Percentiles rank a stretch among this genome's conserved stretches.
Conservation (phyloP, 306 rosid genomes). For the Sophora flavescens region DNA sequence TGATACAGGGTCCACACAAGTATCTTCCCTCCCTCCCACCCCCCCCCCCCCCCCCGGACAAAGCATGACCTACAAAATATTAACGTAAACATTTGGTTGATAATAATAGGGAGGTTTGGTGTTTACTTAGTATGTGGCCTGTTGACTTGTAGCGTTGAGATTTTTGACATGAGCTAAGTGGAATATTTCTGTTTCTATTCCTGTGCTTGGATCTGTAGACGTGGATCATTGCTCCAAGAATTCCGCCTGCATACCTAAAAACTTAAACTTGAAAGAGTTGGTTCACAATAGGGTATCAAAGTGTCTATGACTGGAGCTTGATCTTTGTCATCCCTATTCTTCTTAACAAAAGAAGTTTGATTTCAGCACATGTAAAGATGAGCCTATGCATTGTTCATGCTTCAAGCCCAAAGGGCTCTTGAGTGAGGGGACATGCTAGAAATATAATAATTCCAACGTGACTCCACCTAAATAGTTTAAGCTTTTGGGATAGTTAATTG, state of each 20-base stretch:
- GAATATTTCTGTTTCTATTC: neutral
- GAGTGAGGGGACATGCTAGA: neutral
- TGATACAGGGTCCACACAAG: conserved; percentile 93
- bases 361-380: too few relatives aligned
- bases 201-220: conserved; percentile 16
- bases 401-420: neutral
- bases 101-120: conserved; percentile 7
- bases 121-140: neutral
- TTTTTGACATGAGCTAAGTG: conserved; percentile 9
- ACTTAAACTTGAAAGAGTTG: neutral
- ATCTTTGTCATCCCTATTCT: too few relatives aligned
- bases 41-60: conserved; percentile 7
- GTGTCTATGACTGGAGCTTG: too few relatives aligned
- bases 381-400: neutral
- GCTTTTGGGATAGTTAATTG: neutral
- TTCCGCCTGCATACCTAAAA: neutral
- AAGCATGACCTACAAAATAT: conserved; percentile 20
- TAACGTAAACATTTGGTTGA: neutral
- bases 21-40: conserved; percentile 38
- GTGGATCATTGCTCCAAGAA: conserved; percentile 4
- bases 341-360: too few relatives aligned
- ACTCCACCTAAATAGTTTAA: too few relatives aligned
- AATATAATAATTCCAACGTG: too few relatives aligned
- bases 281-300: neutral
- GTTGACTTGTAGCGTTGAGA: neutral